Base-by-base conservation (phyloP, 441 rosid genomes). In the Bruguiera hainesii region DNA sequence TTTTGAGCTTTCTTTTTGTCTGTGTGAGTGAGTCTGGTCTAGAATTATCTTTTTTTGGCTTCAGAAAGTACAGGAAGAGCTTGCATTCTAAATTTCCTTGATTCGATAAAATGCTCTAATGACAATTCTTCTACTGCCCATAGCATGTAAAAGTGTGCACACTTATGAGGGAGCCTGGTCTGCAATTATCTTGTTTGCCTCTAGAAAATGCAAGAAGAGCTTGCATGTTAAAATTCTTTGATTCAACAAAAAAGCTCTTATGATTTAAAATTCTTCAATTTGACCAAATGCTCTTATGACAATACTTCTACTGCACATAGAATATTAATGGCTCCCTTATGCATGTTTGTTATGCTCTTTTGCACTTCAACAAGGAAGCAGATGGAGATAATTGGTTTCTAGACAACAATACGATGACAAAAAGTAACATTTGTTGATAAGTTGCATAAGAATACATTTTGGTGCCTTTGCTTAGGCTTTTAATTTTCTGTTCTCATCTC, bases 401-500 rank as follows among this genome's bases (percentile, higher is more conserved):
- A 30, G 48, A 42, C 30, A 9, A 23, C n/a, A 63, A 46, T 46
- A 28, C 16, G 7, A 5, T 10, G 55, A 16, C 19, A 37, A 50
- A 39, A 48, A 18, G 1, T 3, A 25, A 20, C 33, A 11, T 21
- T 9, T 49, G 3, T 5, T 61, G 56, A 62, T 26, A n/a, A 49
- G 31, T 42, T 57, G 26, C 5, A 60, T 28, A 4, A 49, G 18
- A 37, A 30, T 30, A 20, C 19, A 51, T 48, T 33, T 61, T 60
- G 49, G 55, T 21, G 7, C 16, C 29, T 48, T 61, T 39, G 9
- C 48, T 31, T 1, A 1, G 46, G 46, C 21, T 72, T 65, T 61
- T 33, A 18, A 11, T 64, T 16, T 26, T 75, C 52, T 65, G 65
- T 35, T 71, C 52, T 74, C 26, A 60, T 25, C 37, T 71, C 63